These are phyloP conservation scores for Fusarium cicatricum DNA, from an alignment of 2,329 filamentous ascomycete species.

Conservation along the genomic window DNA sequence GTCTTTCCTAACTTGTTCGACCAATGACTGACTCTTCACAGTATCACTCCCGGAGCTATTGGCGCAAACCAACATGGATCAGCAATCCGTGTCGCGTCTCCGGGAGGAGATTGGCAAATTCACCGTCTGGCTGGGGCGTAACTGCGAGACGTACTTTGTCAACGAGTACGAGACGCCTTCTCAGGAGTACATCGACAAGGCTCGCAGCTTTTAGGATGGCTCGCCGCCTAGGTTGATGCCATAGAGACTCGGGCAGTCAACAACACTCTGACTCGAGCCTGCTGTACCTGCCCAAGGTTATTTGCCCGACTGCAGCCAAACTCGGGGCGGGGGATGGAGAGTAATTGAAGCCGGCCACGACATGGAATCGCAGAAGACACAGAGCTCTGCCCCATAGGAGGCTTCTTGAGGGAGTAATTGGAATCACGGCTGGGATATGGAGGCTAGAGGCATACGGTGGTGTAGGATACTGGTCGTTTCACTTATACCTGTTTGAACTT, in stretches of 20 bases:
- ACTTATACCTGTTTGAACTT: slow-evolving; percentile 20
- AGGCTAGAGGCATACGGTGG: slow-evolving; percentile 3
- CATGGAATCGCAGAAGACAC: not conserved
- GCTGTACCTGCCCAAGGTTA: too few species aligned
- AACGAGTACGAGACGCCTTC: slow-evolving; percentile 77
- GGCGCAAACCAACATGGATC: slow-evolving; percentile 97
- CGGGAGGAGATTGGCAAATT: slow-evolving; percentile 90
- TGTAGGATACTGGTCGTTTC: slow-evolving; percentile 36
- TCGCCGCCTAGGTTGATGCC: not conserved
- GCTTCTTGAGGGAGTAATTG: slow-evolving; percentile 11
- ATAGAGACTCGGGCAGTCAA: too few species aligned
- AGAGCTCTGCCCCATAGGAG: not conserved
- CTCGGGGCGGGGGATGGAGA: not conserved
- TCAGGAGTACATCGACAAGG: slow-evolving; percentile 76
- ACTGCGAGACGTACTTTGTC: slow-evolving; percentile 80
- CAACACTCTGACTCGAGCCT: too few species aligned
- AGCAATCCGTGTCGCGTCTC: slow-evolving; percentile 86
- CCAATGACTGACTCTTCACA: slow-evolving; percentile 48
- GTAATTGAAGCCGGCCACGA: not conserved
- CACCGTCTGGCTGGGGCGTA: slow-evolving; percentile 82
- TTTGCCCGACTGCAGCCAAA: not conserved
- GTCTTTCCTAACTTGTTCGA: not conserved
- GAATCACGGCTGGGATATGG: slow-evolving; percentile 15
- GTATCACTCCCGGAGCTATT: slow-evolving; percentile 92
- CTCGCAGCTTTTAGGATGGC: slow-evolving; percentile 53